A percentile compares a stretch with the other conserved stretches of the same genome.
These are phyloP conservation scores for Botrytis paeoniae DNA, from an alignment of 2,329 filamentous ascomycete species.

Conservation along the genomic window DNA sequence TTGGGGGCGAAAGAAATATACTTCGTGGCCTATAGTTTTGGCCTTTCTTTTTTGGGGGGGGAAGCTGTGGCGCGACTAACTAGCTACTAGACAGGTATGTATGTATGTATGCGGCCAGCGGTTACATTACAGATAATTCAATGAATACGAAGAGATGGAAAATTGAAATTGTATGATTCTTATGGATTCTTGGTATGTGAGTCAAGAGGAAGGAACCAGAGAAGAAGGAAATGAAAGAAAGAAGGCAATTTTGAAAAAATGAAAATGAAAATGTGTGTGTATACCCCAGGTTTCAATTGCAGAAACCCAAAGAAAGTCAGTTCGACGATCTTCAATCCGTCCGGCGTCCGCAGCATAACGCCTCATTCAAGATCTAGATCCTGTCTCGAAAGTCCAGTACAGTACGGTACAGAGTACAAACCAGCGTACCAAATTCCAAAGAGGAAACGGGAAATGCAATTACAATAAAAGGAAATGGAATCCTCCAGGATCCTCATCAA, in stretches of 20 bases:
- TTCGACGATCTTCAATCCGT: not conserved
- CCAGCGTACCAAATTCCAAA: too few relatives aligned
- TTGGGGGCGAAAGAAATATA: not conserved
- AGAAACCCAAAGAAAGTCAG: not conserved
- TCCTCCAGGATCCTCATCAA: not conserved
- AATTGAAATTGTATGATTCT: not conserved
- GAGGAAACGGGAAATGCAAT: not conserved
- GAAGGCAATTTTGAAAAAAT: not conserved
- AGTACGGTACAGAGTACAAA: too few relatives aligned
- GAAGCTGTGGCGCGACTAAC: not conserved
- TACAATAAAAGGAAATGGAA: too few relatives aligned
- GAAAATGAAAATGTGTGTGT: not conserved
- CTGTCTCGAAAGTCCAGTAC: not conserved
- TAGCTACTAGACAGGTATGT: not conserved
- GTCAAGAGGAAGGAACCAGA: too few relatives aligned
- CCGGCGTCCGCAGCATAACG: not conserved
- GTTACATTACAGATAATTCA: not conserved
- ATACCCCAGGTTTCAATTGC: not conserved
- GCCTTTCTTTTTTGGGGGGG: not conserved
- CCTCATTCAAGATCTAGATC: not conserved
- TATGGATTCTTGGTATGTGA: not conserved
- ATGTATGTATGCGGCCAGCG: conserved; percentile 4
- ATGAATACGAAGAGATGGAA: not conserved
- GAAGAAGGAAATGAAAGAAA: not conserved
- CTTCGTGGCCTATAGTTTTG: not conserved